Evolutionary conservation across 2,329 filamentous ascomycete genomes (phyloP), one percentile per base, ranked within the genome.

Genomic region (Dothiorella sarmentorum): DNA sequence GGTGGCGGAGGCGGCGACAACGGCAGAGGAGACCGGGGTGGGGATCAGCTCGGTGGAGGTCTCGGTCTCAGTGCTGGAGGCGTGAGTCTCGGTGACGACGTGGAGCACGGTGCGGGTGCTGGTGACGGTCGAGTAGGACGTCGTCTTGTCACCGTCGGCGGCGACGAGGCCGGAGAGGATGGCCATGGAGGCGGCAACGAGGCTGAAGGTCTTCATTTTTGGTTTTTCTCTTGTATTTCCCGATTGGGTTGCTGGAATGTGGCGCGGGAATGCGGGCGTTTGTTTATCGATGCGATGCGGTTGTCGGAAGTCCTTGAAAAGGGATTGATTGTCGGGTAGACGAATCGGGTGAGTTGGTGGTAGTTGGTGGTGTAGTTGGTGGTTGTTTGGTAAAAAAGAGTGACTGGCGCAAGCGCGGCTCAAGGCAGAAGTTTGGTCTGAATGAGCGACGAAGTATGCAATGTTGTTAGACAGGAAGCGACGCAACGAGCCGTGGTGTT

Each of bases 11-110:
- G 51, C 31, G 57, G 38, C 53, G 56, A 55, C 61, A 47, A 42
- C 18, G n/a, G 51, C 31, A 11, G 52, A 40, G 17, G 66, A 68
- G 62, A 62, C 62, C 61, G 66, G 61, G 37, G 59, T 60, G 35
- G 68, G 66, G 42, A 71, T 73, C 45, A 63, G 62, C 69, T 72
- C 73, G 24, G 64, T 64, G 59, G 66, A 63, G 7, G 59, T 61
- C 62, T 60, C 66, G 22, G 68, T 60, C 38, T 68, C 62, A 9
- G 67, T 67, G 64, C 68, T 65, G 17, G 68, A 67, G 57, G 67
- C 61, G 51, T 52, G 44, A 15, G 71, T 73, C 64, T 73, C 66
- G 52, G 71, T 73, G 69, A 71, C 70, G 65, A 73, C 66, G 62
- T 66, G 68, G 64, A 69, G 69, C 66, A 74, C 65, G 61, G 72